Base-by-base conservation (phyloP, 257 asterid species). In the Agastache rugosa region DNA sequence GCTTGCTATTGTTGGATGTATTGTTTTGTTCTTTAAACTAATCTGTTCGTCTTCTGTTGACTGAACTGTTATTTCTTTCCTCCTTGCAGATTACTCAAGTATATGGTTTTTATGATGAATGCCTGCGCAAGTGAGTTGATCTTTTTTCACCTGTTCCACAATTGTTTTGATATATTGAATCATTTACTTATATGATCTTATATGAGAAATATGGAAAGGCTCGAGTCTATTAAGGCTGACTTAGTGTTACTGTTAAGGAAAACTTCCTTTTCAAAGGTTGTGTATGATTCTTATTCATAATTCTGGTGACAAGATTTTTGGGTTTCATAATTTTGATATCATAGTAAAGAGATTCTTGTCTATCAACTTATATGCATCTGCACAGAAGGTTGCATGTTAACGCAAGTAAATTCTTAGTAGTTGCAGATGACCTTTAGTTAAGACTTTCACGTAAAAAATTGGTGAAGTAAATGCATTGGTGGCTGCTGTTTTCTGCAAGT, bases 71-170 rank as follows among this genome's bases (percentile, higher is more conserved):
- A 45, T 54, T 45, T 15, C 8, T 76, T 55, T 27, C 58, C 6
- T 55, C 67, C 47, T 54, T 72, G 87, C 93, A 89, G 93, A 89
- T 89, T 53, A 89, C 96, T 16, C 96, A 89, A 79, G 96, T 89
- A 37, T 89, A 89, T 71, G 96, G 96, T 37, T 89, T 89, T 76
- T 89, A 89, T 78, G 96, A 89, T 75, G 96, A 89, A 84, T 89
- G 96, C 79, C 82, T 89, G 71, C 85, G 93, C 78, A 89, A 89
- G 96, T 89, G 82, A 89, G 96, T 85, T 65, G 50, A 62, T 63
- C 69, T 58, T 11, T 34, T 75, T 42, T 71, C 63, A 58, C 48
- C 39, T 47, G 34, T 62, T 67, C 22, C 41, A 19, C 39, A 2
- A 69, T 58, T 64, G n/a, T 58, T 53, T 14, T 44, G 3, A 6